Evolutionary conservation across 2,329 filamentous ascomycete genomes (phyloP), one percentile per base, ranked within the genome.

Genomic region (Neophaeococcomyces aloes): DNA sequence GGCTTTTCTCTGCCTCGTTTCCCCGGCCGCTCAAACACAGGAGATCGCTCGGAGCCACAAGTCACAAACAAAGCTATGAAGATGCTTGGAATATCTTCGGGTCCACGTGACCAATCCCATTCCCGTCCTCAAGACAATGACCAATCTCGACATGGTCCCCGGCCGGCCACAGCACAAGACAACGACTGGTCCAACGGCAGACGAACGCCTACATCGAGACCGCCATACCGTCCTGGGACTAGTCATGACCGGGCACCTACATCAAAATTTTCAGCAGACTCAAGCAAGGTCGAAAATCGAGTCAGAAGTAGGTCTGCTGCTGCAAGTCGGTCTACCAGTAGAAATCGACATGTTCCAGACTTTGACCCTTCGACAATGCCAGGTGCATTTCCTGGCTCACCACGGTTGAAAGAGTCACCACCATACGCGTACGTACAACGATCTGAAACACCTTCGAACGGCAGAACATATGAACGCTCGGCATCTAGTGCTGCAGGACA

Each of bases 221-320:
- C 36, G 8, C 13, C 15, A 7, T n/a, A 29, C 7, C 29, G 29
- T n/a, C 13, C 30, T 8, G 17, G 4, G 11, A 18, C 38, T 21
- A n/a, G n/a, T 13, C 14, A 32, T 23, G 25, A 39, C 11, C n/a
- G 43, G 14, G 23, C 43, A 10, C 34, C 43, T 8, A 37, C 38
- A n/a, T 30, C 38, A 13, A 32, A 30, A 23, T 41, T 69, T 15
- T 58, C 61, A 40, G 48, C 51, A 2, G 48, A 29, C 35, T 44
- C 43, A n/a, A 43, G 40, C 15, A 37, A 45, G 38, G 30, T 21
- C 23, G 36, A 38, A 13, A 37, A 59, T 21, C 64, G 74, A 39
- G 69, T 74, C 48, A 70, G 75, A 38, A 76, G 75, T 4, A 70
- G 67, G 49, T 78, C 76, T 5, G 69, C 71, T 42, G 63, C 68